Evolutionary conservation across 208 protist species (phyloP).

Genomic region (Acanthamoeba triangularis): DNA sequence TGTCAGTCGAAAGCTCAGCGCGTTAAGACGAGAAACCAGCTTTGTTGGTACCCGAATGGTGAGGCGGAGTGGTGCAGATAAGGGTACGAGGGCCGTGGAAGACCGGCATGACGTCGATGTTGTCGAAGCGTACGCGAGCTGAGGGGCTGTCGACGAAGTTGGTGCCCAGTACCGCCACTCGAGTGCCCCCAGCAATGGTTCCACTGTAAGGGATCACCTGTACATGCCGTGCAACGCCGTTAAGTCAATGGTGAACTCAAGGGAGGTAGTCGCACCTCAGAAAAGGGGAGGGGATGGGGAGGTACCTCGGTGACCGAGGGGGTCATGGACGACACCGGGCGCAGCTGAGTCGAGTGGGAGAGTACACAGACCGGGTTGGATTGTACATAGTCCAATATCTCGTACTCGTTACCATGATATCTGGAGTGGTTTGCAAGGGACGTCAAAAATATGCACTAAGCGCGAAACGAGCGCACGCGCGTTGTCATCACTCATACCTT

Average conservation of each 20-base stretch:
- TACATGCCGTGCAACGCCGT: neutral
- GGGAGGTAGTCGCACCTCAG: neutral
- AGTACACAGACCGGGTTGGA: constrained; percentile 83
- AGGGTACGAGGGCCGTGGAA: constrained; percentile 80
- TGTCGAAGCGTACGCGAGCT: constrained; percentile 80
- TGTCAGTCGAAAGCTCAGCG: no score
- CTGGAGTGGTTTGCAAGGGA: neutral
- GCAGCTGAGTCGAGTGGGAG: constrained; percentile 83
- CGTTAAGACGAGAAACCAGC: neutral
- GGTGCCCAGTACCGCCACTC: constrained; percentile 80
- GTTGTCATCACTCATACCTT: constrained; percentile 64
- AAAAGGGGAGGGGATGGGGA: neutral
- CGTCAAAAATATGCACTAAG: no score
- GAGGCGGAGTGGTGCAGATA: constrained; percentile 80
- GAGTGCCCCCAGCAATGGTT: constrained; percentile 77
- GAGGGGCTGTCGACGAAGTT: constrained; percentile 85
- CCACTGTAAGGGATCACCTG: constrained; percentile 81
- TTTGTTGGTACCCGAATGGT: constrained; percentile 18
- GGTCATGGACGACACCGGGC: constrained; percentile 8
- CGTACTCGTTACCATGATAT: constrained; percentile 79
- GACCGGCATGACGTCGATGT: constrained; percentile 80
- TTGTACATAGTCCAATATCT: constrained; percentile 71
- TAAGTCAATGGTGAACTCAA: neutral
- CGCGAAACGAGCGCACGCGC: no score
- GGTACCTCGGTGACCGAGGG: neutral